A percentile compares a stretch with the other conserved stretches of the same genome.
Evolutionary conservation across 805 yeast genomes (phyloP).

Genomic region (Saccharomycopsis sp.): DNA sequence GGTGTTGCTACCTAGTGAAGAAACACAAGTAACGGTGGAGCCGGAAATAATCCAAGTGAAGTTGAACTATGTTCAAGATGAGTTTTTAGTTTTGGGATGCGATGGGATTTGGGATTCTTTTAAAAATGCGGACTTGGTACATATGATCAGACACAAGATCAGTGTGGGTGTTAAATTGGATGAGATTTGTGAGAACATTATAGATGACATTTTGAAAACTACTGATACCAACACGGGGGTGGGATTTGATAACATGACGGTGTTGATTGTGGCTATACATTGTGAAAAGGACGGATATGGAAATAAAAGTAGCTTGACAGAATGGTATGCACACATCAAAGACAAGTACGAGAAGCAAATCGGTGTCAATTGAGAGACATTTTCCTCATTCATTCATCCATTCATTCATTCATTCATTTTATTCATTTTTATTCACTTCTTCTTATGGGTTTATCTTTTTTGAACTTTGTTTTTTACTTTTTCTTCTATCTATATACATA

Average conservation of each 20-base stretch:
- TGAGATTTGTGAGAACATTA: conserved; percentile 46
- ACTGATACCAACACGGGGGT: conserved; percentile 69
- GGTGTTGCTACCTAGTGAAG: conserved; percentile 33
- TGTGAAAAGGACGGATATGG: too few species aligned
- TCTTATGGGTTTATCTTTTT: not conserved
- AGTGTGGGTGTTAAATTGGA: conserved; percentile 49
- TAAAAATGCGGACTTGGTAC: conserved; percentile 45
- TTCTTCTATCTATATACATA: too few species aligned
- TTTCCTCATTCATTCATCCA: not conserved
- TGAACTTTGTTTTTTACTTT: too few species aligned
- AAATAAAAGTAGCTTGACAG: conserved; percentile 35
- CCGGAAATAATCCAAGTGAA: conserved; percentile 63
- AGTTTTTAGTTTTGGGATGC: conserved; percentile 66
- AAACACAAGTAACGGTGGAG: conserved; percentile 70
- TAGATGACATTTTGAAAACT: conserved; percentile 59
- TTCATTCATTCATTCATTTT: not conserved
- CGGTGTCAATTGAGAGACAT: conserved; percentile 4
- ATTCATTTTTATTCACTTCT: not conserved
- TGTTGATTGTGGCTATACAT: conserved; percentile 58
- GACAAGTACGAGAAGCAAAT: conserved; percentile 22
- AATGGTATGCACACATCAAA: conserved; percentile 53
- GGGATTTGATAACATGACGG: conserved; percentile 78
- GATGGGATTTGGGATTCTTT: conserved; percentile 80
- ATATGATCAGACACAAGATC: conserved; percentile 48
- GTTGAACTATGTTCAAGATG: conserved; percentile 38